A percentile compares a stretch with the other conserved stretches of the same genome.
Conservation (phyloP, 2,329 filamentous ascomycete genomes). For the Fusarium burgessii region DNA sequence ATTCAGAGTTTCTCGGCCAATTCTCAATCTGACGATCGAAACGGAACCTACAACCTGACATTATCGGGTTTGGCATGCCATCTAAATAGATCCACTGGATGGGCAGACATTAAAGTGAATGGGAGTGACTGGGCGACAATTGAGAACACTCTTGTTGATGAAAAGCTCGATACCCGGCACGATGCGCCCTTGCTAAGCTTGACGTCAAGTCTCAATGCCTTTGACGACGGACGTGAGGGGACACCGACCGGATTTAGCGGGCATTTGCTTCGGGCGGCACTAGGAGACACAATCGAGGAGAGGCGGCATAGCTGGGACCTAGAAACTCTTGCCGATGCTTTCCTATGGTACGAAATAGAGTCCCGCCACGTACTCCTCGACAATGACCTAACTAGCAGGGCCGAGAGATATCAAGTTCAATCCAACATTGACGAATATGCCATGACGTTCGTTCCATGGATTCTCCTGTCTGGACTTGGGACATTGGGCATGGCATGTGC, state of each 20-base stretch:
- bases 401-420: slow-evolving; percentile 6
- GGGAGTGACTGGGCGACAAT: slow-evolving; percentile 11
- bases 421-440: slow-evolving; percentile 12
- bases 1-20: background rate
- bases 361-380: background rate
- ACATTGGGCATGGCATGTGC: slow-evolving; percentile 22
- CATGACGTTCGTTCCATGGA: slow-evolving; percentile 37
- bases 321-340: slow-evolving; percentile 25
- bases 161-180: background rate
- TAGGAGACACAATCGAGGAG: background rate
- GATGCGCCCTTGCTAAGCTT: background rate
- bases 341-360: slow-evolving; percentile 29
- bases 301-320: slow-evolving; percentile 1
- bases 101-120: slow-evolving; percentile 13
- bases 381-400: background rate
- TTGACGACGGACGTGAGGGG: background rate
- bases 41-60: background rate
- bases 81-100: slow-evolving; percentile 17
- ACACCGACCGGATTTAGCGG: slow-evolving; percentile 18
- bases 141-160: background rate
- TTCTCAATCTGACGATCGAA: background rate
- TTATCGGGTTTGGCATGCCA: slow-evolving; percentile 18
- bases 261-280: slow-evolving; percentile 9
- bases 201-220: background rate
- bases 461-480: slow-evolving; percentile 23